Conservation (phyloP, 1,284 basidiomycete genomes). For the Leccinum fuscescens region DNA sequence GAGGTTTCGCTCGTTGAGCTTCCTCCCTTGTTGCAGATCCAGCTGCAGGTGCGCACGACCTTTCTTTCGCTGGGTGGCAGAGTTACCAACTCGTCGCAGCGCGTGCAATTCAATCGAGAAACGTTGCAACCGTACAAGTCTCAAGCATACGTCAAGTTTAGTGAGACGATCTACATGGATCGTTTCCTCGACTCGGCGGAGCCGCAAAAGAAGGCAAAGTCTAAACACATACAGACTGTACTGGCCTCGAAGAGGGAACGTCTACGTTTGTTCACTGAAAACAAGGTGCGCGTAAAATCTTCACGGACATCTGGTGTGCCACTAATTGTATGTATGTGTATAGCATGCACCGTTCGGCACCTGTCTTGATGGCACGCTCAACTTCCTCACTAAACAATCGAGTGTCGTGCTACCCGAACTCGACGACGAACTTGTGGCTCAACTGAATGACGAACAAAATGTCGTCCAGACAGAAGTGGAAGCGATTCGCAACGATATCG, state of each 20-base stretch:
- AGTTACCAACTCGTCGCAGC: slow-evolving; percentile 42
- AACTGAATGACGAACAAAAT: slow-evolving; percentile 53
- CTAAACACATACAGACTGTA: slow-evolving; percentile 68
- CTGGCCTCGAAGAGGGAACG: slow-evolving; percentile 65
- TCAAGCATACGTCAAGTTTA: slow-evolving; percentile 92
- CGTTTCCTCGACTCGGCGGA: slow-evolving; percentile 84
- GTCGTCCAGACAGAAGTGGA: slow-evolving; percentile 62
- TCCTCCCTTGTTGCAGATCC: slow-evolving; percentile 91
- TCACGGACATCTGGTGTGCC: neutral
- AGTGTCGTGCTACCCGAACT: slow-evolving; percentile 42
- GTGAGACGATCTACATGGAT: slow-evolving; percentile 86
- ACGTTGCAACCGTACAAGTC: slow-evolving; percentile 91
- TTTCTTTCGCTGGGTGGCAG: neutral
- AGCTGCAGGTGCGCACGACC: slow-evolving; percentile 70
- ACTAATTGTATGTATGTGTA: neutral
- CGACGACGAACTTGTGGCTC: slow-evolving; percentile 52
- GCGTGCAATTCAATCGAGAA: slow-evolving; percentile 95
- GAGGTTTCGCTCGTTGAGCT: slow-evolving; percentile 85
- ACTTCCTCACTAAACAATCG: slow-evolving; percentile 53
- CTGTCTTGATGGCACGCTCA: slow-evolving; percentile 51
- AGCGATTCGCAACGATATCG: slow-evolving; percentile 52
- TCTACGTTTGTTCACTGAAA: slow-evolving; percentile 63
- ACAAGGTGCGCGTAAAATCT: slow-evolving; percentile 51
- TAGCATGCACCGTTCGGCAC: slow-evolving; percentile 59
- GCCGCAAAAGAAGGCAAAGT: slow-evolving; percentile 64